Base-by-base conservation (phyloP, 2,329 filamentous ascomycete species). In the Diplodia seriata region DNA sequence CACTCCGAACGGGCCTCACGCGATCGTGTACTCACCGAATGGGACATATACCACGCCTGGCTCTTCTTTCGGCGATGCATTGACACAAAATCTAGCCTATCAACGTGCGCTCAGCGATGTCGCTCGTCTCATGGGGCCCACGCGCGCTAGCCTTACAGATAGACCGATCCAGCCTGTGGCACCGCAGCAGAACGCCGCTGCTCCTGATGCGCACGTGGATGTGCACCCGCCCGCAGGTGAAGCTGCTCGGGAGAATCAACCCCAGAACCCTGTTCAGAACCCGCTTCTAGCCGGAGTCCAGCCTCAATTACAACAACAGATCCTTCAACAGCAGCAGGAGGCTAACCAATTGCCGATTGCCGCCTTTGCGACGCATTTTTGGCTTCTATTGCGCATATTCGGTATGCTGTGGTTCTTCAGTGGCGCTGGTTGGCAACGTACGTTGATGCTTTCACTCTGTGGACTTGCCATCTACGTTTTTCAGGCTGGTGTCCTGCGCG, bases 321-420 rank as follows among this genome's bases (percentile, higher is more conserved):
- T 62, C 18, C 57, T 62, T 18, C 63, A 66, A 23, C 63, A 55
- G 14, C 51, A 49, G 26, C 63, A 66, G 23, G 50, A 54, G 29
- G 65, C 65, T 12, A 49, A 50, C 7, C 65, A 67, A 3, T 6
- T 56, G n/a, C 54, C 54, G 2, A 50, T 67, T 4, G 64, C 65
- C 15, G 66, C 56, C 5, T 64, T 63, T n/a, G 78, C 74, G 2
- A 80, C 82, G 55, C 79, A 81, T 11, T 72, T 82, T 47, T 88
- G 86, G 86, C 78, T 87, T 2, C 82, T 87, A 26, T 74, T 86
- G 33, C 81, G 86, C 3, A 74, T 88, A 50, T 82, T 85, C 69
- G 82, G 86, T 66, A 85, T 87, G 73, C 82, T 82, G 65, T 87
- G 85, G 72, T 81, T 88, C 71, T 80, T 87, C 68, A 82, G 59